A percentile compares a stretch with the other conserved stretches of the same genome.
Conservation (phyloP, 202 grass and related monocot species). For the Cymbopogon flexuosus region DNA sequence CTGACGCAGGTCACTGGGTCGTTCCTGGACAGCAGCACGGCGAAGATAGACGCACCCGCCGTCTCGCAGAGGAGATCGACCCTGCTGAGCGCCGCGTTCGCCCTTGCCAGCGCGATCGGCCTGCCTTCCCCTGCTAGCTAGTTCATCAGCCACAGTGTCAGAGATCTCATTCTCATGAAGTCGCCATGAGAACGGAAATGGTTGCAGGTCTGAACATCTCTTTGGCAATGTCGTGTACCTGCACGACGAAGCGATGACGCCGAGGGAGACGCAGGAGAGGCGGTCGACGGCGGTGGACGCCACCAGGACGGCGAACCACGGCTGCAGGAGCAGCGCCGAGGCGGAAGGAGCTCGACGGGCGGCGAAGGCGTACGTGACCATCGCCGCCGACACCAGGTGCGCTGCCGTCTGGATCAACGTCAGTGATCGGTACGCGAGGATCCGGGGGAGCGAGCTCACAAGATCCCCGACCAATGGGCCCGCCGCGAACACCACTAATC, state of each 20-base stretch:
- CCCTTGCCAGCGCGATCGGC: conserved; percentile 42
- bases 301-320: conserved; percentile 54
- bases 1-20: conserved; percentile 48
- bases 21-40: conserved; percentile 42
- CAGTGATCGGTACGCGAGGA: conserved; percentile 34
- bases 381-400: conserved; percentile 45
- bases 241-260: conserved; percentile 45
- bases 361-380: conserved; percentile 43
- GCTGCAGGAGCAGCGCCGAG: conserved; percentile 29
- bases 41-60: conserved; percentile 54
- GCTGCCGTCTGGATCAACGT: conserved; percentile 42
- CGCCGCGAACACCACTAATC: conserved; percentile 28
- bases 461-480: conserved; percentile 47
- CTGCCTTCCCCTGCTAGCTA: conserved; percentile 46
- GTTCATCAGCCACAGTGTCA: conserved; percentile 14
- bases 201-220: background rate
- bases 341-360: background rate
- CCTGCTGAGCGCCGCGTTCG: conserved; percentile 53
- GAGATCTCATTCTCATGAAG: too few relatives aligned
- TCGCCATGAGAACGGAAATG: too few relatives aligned
- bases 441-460: conserved; percentile 46
- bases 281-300: conserved; percentile 44
- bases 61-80: conserved; percentile 59
- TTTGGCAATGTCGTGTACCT: conserved; percentile 13
- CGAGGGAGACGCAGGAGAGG: conserved; percentile 43